Evolutionary conservation across 2,329 filamentous ascomycete species (phyloP).

Genomic region (Pezicula carpinea): DNA sequence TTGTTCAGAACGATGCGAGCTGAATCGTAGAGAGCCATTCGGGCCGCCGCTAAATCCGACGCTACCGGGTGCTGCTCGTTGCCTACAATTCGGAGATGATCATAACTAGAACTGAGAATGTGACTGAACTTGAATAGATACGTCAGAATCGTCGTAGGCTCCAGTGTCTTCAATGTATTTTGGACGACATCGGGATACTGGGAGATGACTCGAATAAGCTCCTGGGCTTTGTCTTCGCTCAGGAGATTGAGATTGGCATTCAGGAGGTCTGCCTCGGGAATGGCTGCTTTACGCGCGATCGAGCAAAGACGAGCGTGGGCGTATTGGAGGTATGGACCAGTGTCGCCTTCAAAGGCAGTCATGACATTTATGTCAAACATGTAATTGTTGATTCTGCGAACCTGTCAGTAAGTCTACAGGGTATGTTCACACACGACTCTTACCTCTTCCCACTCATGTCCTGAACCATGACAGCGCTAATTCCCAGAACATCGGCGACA

Average conservation of each 20-base stretch:
- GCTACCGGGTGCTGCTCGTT: slow-evolving; percentile 47
- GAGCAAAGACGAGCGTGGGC: slow-evolving; percentile 69
- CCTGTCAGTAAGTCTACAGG: not conserved
- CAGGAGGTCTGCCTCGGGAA: slow-evolving; percentile 53
- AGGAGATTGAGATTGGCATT: slow-evolving; percentile 64
- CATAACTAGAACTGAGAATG: slow-evolving; percentile 73
- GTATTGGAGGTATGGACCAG: slow-evolving; percentile 81
- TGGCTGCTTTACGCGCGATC: slow-evolving; percentile 52
- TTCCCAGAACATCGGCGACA: slow-evolving; percentile 83
- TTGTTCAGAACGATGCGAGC: slow-evolving; percentile 74
- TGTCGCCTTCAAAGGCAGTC: slow-evolving; percentile 81
- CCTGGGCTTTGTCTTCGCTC: slow-evolving; percentile 65
- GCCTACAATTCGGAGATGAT: slow-evolving; percentile 76
- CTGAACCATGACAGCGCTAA: slow-evolving; percentile 95
- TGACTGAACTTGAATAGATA: slow-evolving; percentile 89
- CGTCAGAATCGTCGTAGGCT: slow-evolving; percentile 61
- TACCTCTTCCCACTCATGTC: slow-evolving; percentile 94
- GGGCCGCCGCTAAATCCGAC: slow-evolving; percentile 59
- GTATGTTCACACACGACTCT: slow-evolving; percentile 18
- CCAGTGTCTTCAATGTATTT: slow-evolving; percentile 80
- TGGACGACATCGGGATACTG: slow-evolving; percentile 83
- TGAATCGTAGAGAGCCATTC: slow-evolving; percentile 74
- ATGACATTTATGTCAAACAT: slow-evolving; percentile 77
- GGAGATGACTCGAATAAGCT: slow-evolving; percentile 70
- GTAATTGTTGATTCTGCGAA: slow-evolving; percentile 58